Percentiles rank a stretch among this genome's conserved stretches.
phyloP scores from a whole-genome alignment of 108 stramenopile species.

The Fragilariopsis cylindrus region DNA sequence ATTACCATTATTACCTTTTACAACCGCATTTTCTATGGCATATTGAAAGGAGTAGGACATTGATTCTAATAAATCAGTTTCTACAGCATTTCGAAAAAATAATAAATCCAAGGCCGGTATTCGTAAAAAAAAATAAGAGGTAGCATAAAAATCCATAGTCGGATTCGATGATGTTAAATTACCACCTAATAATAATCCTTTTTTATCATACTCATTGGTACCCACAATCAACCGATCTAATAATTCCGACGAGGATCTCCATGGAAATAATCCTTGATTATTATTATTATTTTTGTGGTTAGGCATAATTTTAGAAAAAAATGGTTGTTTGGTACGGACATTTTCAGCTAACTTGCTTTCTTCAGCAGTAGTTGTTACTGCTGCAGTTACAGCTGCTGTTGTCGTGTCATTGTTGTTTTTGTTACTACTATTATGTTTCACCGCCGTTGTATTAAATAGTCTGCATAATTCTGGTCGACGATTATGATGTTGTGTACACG shows the following conservation, averaged over 20 bases:
- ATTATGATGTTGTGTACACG: no score
- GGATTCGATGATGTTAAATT: slow-evolving; percentile 9
- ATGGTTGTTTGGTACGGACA: no score
- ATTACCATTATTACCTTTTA: background rate
- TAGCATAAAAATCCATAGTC: slow-evolving; percentile 23
- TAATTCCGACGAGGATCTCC: slow-evolving; percentile 24
- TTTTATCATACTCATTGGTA: slow-evolving; percentile 16
- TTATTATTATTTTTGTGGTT: background rate
- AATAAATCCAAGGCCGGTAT: slow-evolving; percentile 29
- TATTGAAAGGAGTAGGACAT: slow-evolving; percentile 29
- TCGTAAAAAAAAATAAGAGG: slow-evolving; percentile 26
- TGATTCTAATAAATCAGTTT: slow-evolving; percentile 31
- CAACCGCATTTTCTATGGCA: slow-evolving; percentile 1
- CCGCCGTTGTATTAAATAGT: no score
- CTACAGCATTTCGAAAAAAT: slow-evolving; percentile 14
- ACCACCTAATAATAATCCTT: slow-evolving; percentile 21
- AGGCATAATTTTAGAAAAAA: no score
- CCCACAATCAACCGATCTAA: slow-evolving; percentile 29
- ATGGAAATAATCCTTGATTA: slow-evolving; percentile 22
- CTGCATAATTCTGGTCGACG: no score
- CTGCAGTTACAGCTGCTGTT: no score
- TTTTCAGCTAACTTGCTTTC: no score
- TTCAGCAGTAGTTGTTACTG: no score
- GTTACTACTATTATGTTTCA: no score
- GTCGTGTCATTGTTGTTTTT: no score